Base-by-base conservation (phyloP, 768 basidiomycete species). In the Hygrophorus russula region DNA sequence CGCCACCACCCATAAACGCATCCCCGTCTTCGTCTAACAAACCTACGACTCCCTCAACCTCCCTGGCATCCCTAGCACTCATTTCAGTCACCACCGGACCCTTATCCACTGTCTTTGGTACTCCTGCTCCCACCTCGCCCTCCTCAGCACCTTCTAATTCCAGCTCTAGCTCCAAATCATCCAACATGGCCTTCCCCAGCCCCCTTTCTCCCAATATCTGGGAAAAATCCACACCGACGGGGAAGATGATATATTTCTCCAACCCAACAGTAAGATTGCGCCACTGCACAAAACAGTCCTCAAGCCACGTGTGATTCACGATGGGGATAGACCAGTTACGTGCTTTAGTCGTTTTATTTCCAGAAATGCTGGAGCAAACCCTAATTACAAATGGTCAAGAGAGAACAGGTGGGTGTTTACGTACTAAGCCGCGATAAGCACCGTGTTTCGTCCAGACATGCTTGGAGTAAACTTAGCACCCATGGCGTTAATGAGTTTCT, bases 301-400 rank as follows among this genome's bases (percentile, higher is more conserved):
- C 92, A 2, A 96, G 68, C 89, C 90, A 96, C 0, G 73, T 70
- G 52, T 97, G 92, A 51, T 91, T 94, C 9, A 93, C 82, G 45
- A 92, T 68, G 0, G 89, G 82, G 48, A 93, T 83, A 0, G 74
- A 76, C 92, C 92, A 94, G 0, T 75, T 65, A 6, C 68, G 65
- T 0, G 90, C 88, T 53, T 84, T 85, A 5, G 63, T 62, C 0
- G 83, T 79, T 62, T 96, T 96, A 1, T 59, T 67, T 17, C 71
- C 70, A 2, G 61, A 59, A 27, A 62, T 56, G 39, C 72, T 73
- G n/a, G n/a, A n/a, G n/a, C n/a, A n/a, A n/a, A n/a, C n/a, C n/a
- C n/a, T n/a, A n/a, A n/a, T n/a, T n/a, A n/a, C n/a, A n/a, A n/a
- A n/a, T n/a, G n/a, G n/a, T n/a, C n/a, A n/a, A n/a, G n/a, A n/a